These are phyloP conservation scores for Pseudogymnoascus sp. DNA, from an alignment of 2,329 filamentous ascomycete species.

Conservation along the genomic window DNA sequence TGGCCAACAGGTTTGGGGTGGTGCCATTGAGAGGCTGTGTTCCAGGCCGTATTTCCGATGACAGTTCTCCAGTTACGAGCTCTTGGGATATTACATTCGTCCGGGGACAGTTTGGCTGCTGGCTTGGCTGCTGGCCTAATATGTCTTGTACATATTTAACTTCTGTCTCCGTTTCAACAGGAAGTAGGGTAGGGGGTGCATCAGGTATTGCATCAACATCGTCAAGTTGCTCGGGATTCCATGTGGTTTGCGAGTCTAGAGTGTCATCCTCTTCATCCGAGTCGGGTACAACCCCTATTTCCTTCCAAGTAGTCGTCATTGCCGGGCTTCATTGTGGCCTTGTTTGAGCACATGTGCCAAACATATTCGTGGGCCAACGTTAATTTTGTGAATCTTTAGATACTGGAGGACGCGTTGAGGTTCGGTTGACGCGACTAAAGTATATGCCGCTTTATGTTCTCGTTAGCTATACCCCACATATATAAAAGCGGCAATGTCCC, in stretches of 20 bases:
- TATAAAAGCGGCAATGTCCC: background rate
- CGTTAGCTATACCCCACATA: background rate
- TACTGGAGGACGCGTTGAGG: background rate
- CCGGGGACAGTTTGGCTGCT: background rate
- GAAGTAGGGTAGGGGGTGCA: background rate
- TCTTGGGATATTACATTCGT: background rate
- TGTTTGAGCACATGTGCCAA: background rate
- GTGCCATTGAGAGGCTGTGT: background rate
- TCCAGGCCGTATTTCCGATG: background rate
- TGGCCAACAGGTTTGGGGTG: background rate
- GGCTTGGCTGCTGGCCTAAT: background rate
- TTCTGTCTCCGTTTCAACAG: background rate
- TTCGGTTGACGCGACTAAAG: constrained; percentile 5
- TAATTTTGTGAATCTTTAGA: background rate
- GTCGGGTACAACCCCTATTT: constrained; percentile 30
- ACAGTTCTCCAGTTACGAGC: background rate
- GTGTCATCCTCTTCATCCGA: constrained; percentile 29
- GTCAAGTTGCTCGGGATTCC: background rate
- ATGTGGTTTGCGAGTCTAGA: constrained; percentile 15
- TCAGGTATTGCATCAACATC: constrained; percentile 7
- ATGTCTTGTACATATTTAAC: background rate
- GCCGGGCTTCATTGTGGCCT: background rate
- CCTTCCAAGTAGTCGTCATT: constrained; percentile 25
- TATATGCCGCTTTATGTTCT: background rate
- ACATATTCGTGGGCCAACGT: background rate